Evolutionary conservation across 345 rosid species (phyloP), one percentile per base, ranked within the genome.

Genomic region (Triadica sebifera): DNA sequence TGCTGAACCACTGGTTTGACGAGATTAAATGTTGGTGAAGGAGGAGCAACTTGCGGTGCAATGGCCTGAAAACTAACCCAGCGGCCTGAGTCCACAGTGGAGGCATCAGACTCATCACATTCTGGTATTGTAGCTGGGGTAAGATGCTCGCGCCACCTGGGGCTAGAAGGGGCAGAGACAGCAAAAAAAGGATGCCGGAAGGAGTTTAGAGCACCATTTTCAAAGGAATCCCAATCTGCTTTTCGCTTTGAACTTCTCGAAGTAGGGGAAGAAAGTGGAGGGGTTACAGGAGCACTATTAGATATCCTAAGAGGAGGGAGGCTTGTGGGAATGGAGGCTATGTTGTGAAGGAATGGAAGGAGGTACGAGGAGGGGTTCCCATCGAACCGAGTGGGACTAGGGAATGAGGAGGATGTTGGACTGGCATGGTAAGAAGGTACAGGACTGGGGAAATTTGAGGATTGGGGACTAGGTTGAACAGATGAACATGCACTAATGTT

Each of bases 201-300:
- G 20, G 84, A 66, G 76, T 74, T 79, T 34, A 80, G 62, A 66
- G 91, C 84, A 16, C 64, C 84, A 65, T 87, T 87, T 4, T 93
- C 80, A 50, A 91, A 74, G 45, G 89, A 86, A 41, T 93, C 93
- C 78, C 93, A 81, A 51, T 79, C 84, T 49, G 88, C 77, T 79
- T 89, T 93, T n/a, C 72, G 50, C 68, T 77, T 80, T 10, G 83
- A 75, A 22, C 71, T 56, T 56, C 80, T 76, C 34, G 60, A 65
- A 45, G 74, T 72, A 1, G 83, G 83, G 46, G 83, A 80, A 25
- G 83, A 80, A n/a, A 62, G 74, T 0, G 83, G 83, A 3, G 83
- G 83, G 53, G 83, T 80, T 72, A 80, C 83, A 19, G 83, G 83
- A 72, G 83, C 83, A 61, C 83, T 80, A 72, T 68, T 80, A 46